Base-by-base conservation (phyloP, 2,329 filamentous ascomycete species). In the Cryoendolithus antarcticus region DNA sequence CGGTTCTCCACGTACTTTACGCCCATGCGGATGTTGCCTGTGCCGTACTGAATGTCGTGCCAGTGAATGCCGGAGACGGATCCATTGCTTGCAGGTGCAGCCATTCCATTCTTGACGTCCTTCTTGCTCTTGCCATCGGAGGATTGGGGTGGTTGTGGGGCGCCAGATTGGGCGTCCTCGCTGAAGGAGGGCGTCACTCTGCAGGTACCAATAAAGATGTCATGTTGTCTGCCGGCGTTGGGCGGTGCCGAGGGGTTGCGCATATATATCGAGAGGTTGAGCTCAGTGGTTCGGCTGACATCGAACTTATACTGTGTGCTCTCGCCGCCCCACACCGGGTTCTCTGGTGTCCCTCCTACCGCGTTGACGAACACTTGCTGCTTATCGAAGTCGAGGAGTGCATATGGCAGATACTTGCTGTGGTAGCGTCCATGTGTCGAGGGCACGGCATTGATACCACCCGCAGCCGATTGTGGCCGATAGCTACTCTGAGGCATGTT, bases 301-400 rank as follows among this genome's bases (percentile, higher is more conserved):
- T 98, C 91, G 62, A 98, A 98, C 66, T 98, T 98, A 74, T 95
- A 98, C 56, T 93, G 86, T n/a, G 91, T 98, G 63, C 89, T 96
- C 58, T 89, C 86, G 46, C 91, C 91, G 3, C 89, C 88, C 86
- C 91, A 98, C 0, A 95, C 69, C 0, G 91, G 91, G 60, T 93
- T 93, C 63, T 95, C 86, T 7, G 91, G 89, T 34, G 77, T 88
- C 42, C 91, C 91, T 37, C 91, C 91, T 32, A 96, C 89, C 8
- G 91, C 86, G 64, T 95, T 94, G 64, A 96, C 86, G 60, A 98
- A 96, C 41, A 96, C 86, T 62, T 98, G 91, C 48, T 94, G 81
- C 70, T 98, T 98, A 67, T 98, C 91, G 63, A 96, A 98, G 65
- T 98, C 91, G 46, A 98, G 74, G 11, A 98, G 75, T 32, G 89